Base-by-base conservation (phyloP, 192 early-diverging fungal genomes). In the Linnemannia elongata region DNA sequence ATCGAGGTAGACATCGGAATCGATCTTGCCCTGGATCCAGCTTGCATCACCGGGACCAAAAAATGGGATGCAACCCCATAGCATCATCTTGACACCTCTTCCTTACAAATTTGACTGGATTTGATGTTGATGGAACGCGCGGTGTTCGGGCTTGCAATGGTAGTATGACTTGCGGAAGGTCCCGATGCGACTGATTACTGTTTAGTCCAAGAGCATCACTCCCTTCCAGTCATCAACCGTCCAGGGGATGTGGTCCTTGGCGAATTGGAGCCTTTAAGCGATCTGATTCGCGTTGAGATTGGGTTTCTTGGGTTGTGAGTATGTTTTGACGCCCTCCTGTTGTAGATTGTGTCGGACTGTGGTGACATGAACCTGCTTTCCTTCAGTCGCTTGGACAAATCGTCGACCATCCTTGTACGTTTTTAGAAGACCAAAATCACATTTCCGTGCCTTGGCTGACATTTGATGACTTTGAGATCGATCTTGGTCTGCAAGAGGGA, bases 171-270 rank as follows among this genome's bases (percentile, higher is more conserved):
- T 71, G 2, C 69, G 3, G 20, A 55, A 42, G 77, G 77, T 20
- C 69, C 38, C 69, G 12, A 72, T 41, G 44, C 52, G 69, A 33
- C 77, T 79, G 49, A 72, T 79, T 3, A 38, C 4, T 35, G 24
- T 57, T 36, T 79, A 69, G 35, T 54, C 77, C 13, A 69, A 79
- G 76, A 77, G 69, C 69, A 79, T 79, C 13, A 69, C 68, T 30
- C 33, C 33, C 35, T 27, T 35, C 68, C 68, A 69, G 68, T 69
- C 68, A 33, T 39, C 30, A 22, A 18, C 69, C 41, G 69, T 71
- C 36, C 36, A 20, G 33, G 9, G 47, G n/a, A 49, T 87, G 79
- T 87, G 79, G 1, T 74, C 45, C 47, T 52, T 75, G 4, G 79
- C 85, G 54, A 87, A 87, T 33, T 63, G 10, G 33, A 68, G 60